phyloP scores from a whole-genome alignment of 2,329 filamentous ascomycete genomes.

The Penicillium sp. region DNA sequence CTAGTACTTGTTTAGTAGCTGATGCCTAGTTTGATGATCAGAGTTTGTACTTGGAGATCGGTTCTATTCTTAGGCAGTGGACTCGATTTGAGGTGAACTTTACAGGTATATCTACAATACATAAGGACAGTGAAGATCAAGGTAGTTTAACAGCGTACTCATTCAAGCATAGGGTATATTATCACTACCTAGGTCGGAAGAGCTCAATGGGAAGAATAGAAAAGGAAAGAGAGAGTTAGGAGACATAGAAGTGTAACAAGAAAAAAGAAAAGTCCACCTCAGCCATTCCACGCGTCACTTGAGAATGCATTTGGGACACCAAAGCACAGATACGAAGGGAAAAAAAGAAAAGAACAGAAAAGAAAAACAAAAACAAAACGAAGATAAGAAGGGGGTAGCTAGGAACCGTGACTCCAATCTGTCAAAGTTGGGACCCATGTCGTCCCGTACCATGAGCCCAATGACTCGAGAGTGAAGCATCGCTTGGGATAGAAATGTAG shows the following conservation, averaged over 20 bases:
- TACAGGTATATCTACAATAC: background rate
- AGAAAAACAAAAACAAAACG: slow-evolving; percentile 6
- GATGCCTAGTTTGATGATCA: too few relatives aligned
- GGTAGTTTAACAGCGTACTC: background rate
- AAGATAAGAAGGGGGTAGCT: background rate
- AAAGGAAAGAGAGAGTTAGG: slow-evolving; percentile 5
- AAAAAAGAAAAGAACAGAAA: slow-evolving; percentile 2
- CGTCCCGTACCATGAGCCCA: background rate
- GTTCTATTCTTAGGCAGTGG: too few relatives aligned
- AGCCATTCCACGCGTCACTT: slow-evolving; percentile 25
- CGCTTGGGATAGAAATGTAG: background rate
- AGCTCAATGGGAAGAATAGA: slow-evolving; percentile 12
- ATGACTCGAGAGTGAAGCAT: background rate
- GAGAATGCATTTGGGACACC: slow-evolving; percentile 14
- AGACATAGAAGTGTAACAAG: background rate
- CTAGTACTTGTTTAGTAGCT: too few relatives aligned
- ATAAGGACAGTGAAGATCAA: background rate
- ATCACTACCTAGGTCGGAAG: slow-evolving; percentile 24
- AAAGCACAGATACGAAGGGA: background rate
- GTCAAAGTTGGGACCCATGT: background rate
- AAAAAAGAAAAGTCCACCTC: slow-evolving; percentile 21
- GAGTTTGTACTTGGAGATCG: too few relatives aligned
- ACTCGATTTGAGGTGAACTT: too few relatives aligned
- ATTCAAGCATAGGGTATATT: slow-evolving; percentile 23
- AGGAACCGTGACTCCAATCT: background rate